Base-by-base conservation (phyloP, 2,329 filamentous ascomycete species). In the Fusarium sp. region DNA sequence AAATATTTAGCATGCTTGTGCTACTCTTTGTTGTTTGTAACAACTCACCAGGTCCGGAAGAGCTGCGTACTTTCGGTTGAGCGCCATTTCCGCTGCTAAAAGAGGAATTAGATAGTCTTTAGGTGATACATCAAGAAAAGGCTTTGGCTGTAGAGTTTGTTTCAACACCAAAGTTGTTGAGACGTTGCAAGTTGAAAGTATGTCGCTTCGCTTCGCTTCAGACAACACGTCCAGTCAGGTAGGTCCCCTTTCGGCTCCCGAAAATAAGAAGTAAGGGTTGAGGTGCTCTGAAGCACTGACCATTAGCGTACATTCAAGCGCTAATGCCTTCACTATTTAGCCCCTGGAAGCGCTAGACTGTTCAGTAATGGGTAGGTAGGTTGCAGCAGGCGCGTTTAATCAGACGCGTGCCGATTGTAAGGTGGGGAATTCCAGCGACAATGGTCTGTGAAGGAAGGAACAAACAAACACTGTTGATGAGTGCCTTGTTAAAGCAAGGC, bases 61-160 rank as follows among this genome's bases (percentile, higher is more conserved):
- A 58, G 89, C 91, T 50, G 92, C 92, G 77, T 95, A 96, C 84
- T 96, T 96, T 76, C 91, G 88, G 77, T 91, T 92, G 67, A 92
- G 85, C 35, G 92, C 88, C 92, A 94, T 94, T 55, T 23, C 59
- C n/a, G 33, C 18, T 46, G n/a, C n/a, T 8, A 37, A 28, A 23
- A n/a, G 21, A 29, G 11, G 20, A 18, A 18, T 33, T 35, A 23
- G 10, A 12, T 4, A 29, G 21, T 38, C 18, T 15, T 4, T 6
- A n/a, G 39, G 35, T 13, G 23, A 48, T 41, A 31, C 21, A n/a
- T 38, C 16, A n/a, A 28, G 7, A 47, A 12, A 11, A 20, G 12
- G 9, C n/a, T 48, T 20, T 41, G 29, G 26, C 11, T 38, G 16
- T 28, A 43, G 18, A 33, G 35, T 29, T 53, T 48, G 28, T 23